Evolutionary conservation across 83 land plant species (phyloP), one percentile per base, ranked within the genome.

Genomic region (Larix sibirica): DNA sequence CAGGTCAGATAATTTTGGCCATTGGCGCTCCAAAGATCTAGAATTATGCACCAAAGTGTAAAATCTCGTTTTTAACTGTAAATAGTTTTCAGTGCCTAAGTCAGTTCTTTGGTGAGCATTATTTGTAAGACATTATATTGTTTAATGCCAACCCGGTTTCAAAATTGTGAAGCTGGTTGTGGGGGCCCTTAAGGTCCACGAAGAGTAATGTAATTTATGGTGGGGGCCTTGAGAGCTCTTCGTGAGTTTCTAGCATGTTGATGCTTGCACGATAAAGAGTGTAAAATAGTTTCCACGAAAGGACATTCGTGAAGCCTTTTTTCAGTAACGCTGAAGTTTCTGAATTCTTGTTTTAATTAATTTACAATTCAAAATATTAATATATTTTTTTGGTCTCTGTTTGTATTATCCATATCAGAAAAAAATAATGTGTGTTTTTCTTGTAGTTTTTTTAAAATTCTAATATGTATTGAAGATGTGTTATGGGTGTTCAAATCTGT

Each of bases 161-260:
- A 20, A 44, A 73, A 54, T 18, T 73, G 44, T 40, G 56, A 21
- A 42, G 44, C 56, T n/a, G 76, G 76, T 44, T 73, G 77, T 73
- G 42, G 56, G 77, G 54, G 23, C 77, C 44, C 42, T 12, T 3
- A 73, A 42, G 77, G 77, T 73, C 56, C 77, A 73, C 54, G 54
- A 13, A 10, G 77, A 44, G 54, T 40, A 73, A 73, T 73, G 56
- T 73, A 73, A 33, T 36, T 69, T 69, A 69, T 33, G 21, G 20
- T 38, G 20, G 74, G 44, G 40, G 44, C 74, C 44, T 36, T 36
- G 3, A 36, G 36, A 69, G 74, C 44, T 69, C 74, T 28, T 8
- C 17, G 47, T 36, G 47, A 69, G 74, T 69, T 54, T 10, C 14
- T 18, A n/a, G 40, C 20, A 69, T 36, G 6, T 36, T 36, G 74